Base-by-base conservation (phyloP, 1,139 yeast genomes). In the Zygosaccharomyces sapae region DNA sequence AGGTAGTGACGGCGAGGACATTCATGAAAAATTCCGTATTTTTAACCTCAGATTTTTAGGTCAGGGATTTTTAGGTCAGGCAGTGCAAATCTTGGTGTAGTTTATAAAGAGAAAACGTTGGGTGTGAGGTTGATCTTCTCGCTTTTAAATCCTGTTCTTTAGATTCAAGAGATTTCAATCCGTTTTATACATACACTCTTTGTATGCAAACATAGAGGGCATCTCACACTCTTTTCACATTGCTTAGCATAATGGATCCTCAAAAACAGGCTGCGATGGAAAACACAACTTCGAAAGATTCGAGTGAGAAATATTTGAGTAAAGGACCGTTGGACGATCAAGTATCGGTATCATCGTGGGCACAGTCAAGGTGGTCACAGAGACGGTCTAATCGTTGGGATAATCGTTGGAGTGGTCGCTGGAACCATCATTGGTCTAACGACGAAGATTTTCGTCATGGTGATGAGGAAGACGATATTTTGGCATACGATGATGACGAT, bases 401-500 rank as follows among this genome's bases (percentile, higher is more conserved):
- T 29, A 38, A 25, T n/a, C 41, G 41, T n/a, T 38, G 41, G 41
- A 31, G 34, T 18, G 34, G 34, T 13, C 9, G 34, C 10, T 31
- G 34, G 34, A 31, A 31, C 18, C 34, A 31, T 7, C 34, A 31
- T 10, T 31, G 34, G 34, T 5, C 34, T 4, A 13, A 31, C 10
- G 34, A 31, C 4, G 34, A 31, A 8, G 10, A 31, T 12, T 9
- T 12, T n/a, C 13, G 34, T 13, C 34, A 9, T 31, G 34, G 34
- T 4, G 34, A 31, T 13, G 34, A 31, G 18, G 8, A 13, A 31
- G 34, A 13, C 7, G 33, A 30, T 30, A 12, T 30, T n/a, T 5
- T 30, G 16, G 33, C 8, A 30, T 30, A 30, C 7, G 40, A 37
- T 16, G 54, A 50, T 2, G 55, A 51, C 5, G 55, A 51, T 20